A percentile compares a stretch with the other conserved stretches of the same genome.
These are phyloP conservation scores for Fusarium guadeloupense DNA, from an alignment of 2,329 filamentous ascomycete species.

Conservation along the genomic window DNA sequence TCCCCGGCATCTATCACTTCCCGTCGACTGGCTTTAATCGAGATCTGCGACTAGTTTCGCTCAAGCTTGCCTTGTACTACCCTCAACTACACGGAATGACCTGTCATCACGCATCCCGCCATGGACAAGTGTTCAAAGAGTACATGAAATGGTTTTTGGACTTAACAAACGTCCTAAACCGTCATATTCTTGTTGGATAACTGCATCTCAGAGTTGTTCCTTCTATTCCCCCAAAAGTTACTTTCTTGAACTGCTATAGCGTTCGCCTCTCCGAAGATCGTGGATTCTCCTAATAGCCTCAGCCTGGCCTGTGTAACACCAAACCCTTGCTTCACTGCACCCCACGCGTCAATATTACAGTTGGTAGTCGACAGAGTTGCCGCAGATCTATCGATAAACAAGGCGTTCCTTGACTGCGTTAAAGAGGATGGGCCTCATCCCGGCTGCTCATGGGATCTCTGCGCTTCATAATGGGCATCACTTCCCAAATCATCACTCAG, in stretches of 20 bases:
- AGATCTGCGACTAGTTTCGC: not conserved
- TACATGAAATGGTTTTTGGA: not conserved
- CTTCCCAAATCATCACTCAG: not conserved
- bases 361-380: conserved; percentile 3
- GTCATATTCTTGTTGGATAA: not conserved
- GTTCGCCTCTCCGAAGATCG: not conserved
- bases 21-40: conserved; percentile 10
- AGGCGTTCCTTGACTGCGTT: not conserved
- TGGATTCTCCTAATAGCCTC: not conserved
- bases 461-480: not conserved
- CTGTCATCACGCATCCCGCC: not conserved
- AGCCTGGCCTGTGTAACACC: not conserved
- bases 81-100: not conserved
- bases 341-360: not conserved
- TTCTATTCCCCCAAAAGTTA: not conserved
- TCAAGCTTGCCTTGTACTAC: conserved; percentile 21
- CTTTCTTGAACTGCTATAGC: not conserved
- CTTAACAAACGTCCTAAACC: too few species aligned
- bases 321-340: not conserved
- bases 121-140: not conserved
- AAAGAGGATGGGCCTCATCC: not conserved
- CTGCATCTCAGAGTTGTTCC: not conserved
- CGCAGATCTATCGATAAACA: not conserved
- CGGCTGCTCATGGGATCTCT: not conserved
- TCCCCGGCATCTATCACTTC: not conserved